These are phyloP conservation scores for Linnemannia hyalina DNA, from an alignment of 192 early-diverging fungal species.

Conservation along the genomic window DNA sequence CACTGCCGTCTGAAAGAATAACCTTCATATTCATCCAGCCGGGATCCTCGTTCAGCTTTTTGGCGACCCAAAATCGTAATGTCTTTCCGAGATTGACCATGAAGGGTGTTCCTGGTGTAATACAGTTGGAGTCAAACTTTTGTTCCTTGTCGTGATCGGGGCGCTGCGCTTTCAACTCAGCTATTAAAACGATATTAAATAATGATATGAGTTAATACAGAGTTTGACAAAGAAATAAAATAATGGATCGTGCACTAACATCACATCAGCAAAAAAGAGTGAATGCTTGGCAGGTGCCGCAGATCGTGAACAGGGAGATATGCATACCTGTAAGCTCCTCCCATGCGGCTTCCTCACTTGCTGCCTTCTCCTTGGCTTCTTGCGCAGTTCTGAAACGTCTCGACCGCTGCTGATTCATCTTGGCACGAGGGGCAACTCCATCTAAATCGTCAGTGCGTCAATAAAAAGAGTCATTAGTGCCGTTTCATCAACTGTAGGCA, in stretches of 20 bases:
- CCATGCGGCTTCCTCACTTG: slow-evolving; percentile 59
- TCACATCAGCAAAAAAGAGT: slow-evolving; percentile 27
- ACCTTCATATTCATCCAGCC: slow-evolving; percentile 91
- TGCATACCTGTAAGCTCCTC: slow-evolving; percentile 49
- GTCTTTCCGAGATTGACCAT: slow-evolving; percentile 92
- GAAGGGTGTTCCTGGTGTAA: slow-evolving; percentile 98
- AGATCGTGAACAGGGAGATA: not conserved
- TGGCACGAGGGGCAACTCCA: slow-evolving; percentile 99
- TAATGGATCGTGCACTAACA: slow-evolving; percentile 8
- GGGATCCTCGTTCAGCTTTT: slow-evolving; percentile 89
- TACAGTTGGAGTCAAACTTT: slow-evolving; percentile 97
- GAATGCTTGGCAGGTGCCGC: not conserved
- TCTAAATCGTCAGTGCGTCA: slow-evolving; percentile 59
- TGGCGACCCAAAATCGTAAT: slow-evolving; percentile 89
- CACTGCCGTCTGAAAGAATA: slow-evolving; percentile 93
- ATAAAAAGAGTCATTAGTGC: not conserved
- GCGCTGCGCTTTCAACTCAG: slow-evolving; percentile 66
- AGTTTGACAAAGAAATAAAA: not conserved
- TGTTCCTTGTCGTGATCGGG: slow-evolving; percentile 60
- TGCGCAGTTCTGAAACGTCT: slow-evolving; percentile 96
- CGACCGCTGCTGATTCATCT: slow-evolving; percentile 99
- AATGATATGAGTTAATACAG: not conserved
- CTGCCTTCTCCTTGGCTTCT: slow-evolving; percentile 75
- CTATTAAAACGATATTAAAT: slow-evolving; percentile 24
- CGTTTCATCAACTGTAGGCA: not conserved